Evolutionary conservation across 73 alveolate genomes (phyloP).

Genomic region (Durusdinium trenchii): DNA sequence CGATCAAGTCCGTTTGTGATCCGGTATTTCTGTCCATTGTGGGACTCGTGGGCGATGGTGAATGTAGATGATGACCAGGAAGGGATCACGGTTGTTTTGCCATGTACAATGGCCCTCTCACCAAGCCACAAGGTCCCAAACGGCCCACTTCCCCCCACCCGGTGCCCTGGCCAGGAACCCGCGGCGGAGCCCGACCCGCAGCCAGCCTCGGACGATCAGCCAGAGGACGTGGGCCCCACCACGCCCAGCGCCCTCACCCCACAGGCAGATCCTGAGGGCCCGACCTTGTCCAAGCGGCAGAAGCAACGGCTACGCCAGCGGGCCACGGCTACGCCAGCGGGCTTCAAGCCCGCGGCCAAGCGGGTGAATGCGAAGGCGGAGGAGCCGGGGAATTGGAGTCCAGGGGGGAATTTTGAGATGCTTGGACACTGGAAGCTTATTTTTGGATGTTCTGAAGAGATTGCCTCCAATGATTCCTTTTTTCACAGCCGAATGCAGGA

Average conservation of each 20-base stretch:
- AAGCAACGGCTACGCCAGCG: slow-evolving; percentile 80
- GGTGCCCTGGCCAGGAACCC: slow-evolving; percentile 47
- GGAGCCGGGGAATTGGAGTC: background rate
- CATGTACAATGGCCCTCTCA: background rate
- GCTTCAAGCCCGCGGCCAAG: too few relatives aligned
- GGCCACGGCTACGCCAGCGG: background rate
- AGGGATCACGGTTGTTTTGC: background rate
- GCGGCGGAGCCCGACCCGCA: slow-evolving; percentile 86
- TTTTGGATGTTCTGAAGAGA: background rate
- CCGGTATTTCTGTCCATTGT: background rate
- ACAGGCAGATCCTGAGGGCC: background rate
- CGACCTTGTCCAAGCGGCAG: slow-evolving; percentile 56
- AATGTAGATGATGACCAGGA: background rate
- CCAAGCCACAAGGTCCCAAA: too few relatives aligned
- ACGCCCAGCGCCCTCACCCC: slow-evolving; percentile 12
- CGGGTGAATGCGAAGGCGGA: background rate
- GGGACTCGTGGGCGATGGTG: background rate
- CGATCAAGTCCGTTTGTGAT: background rate
- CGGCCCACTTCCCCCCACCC: too few relatives aligned
- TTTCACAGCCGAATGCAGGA: too few relatives aligned
- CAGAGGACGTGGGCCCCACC: background rate
- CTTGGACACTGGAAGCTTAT: background rate
- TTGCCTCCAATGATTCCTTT: too few relatives aligned
- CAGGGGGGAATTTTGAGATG: background rate
- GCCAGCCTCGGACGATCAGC: background rate